A percentile compares a stretch with the other conserved stretches of the same genome.
Conservation (phyloP, 768 basidiomycete species). For the Flagelloscypha sp. region DNA sequence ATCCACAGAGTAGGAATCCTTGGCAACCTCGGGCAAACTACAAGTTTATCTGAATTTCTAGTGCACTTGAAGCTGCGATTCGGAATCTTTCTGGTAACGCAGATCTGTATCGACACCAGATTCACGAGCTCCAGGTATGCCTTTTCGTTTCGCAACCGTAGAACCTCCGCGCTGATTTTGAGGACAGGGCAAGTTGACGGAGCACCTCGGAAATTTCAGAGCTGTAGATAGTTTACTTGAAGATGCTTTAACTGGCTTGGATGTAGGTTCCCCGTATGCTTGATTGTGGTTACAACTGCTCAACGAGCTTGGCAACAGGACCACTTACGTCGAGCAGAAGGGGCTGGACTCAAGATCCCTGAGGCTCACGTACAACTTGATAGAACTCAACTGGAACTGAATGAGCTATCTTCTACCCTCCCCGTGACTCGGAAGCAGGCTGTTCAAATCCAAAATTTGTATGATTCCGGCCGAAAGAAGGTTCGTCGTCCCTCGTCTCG, state of each 20-base stretch:
- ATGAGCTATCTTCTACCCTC: slow-evolving; percentile 40
- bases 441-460: slow-evolving; percentile 35
- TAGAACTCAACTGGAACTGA: slow-evolving; percentile 48
- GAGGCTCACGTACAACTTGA: slow-evolving; percentile 54
- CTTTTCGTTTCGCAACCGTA: too few relatives aligned
- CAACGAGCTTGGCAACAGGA: slow-evolving; percentile 28
- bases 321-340: slow-evolving; percentile 50
- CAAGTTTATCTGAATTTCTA: too few relatives aligned
- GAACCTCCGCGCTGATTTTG: too few relatives aligned
- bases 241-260: slow-evolving; percentile 52
- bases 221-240: slow-evolving; percentile 64
- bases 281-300: not conserved
- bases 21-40: too few relatives aligned
- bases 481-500: slow-evolving; percentile 24
- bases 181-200: slow-evolving; percentile 55
- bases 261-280: slow-evolving; percentile 32
- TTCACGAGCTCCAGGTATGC: too few relatives aligned
- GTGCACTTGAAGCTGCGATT: too few relatives aligned
- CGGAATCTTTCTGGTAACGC: too few relatives aligned
- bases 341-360: slow-evolving; percentile 53
- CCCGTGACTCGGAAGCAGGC: slow-evolving; percentile 24
- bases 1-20: too few relatives aligned
- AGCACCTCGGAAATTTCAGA: slow-evolving; percentile 66
- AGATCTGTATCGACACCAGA: too few relatives aligned
- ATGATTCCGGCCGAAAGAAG: slow-evolving; percentile 65